These are phyloP conservation scores for Oryza punctata DNA, from an alignment of 176 grass and related monocot genomes.

Conservation along the genomic window DNA sequence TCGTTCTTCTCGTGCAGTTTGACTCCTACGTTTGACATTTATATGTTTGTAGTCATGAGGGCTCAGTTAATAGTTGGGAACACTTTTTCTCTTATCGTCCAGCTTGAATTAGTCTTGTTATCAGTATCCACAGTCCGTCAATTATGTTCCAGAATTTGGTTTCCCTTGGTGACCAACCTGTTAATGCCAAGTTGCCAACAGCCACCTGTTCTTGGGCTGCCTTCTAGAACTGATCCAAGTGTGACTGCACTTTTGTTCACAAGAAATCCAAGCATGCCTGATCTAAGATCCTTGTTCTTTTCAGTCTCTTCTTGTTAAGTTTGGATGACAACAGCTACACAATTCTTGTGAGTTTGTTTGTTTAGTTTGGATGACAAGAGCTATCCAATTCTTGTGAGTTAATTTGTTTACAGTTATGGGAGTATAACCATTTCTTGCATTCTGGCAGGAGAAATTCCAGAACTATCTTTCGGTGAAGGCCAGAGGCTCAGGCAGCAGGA, in stretches of 20 bases:
- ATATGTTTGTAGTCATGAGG: neutral
- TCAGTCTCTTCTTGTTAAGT: neutral
- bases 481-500: constrained; percentile 64
- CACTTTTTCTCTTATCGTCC: neutral
- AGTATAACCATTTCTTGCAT: neutral
- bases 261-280: neutral
- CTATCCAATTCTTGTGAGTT: neutral
- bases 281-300: neutral
- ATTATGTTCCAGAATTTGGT: neutral
- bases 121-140: neutral
- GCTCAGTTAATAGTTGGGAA: neutral
- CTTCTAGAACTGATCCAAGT: neutral
- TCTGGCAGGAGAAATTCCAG: constrained; percentile 56
- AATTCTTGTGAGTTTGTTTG: neutral
- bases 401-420: neutral
- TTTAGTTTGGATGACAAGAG: neutral
- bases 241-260: neutral
- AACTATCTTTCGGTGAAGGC: constrained; percentile 50
- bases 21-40: neutral
- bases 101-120: neutral
- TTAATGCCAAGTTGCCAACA: neutral
- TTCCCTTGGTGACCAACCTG: neutral
- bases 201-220: neutral
- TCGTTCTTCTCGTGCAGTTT: neutral
- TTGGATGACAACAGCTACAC: neutral